Conservation (phyloP, 352 stramenopile genomes). For the Thraustochytrium sp. region DNA sequence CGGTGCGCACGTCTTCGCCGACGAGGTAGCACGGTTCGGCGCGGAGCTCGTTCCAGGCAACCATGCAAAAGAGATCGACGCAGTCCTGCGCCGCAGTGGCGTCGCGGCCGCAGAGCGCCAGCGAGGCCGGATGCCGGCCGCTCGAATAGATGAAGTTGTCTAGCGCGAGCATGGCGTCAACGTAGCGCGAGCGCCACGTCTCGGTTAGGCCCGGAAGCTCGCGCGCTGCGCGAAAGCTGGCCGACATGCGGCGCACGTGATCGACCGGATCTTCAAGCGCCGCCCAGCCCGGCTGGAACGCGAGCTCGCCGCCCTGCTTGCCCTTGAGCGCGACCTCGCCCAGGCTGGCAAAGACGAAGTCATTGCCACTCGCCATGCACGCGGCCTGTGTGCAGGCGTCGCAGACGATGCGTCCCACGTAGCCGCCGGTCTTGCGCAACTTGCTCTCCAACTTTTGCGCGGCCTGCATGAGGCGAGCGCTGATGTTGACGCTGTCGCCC, state of each 20-base stretch:
- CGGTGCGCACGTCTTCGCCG: neutral
- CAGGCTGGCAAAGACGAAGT: constrained; percentile 64
- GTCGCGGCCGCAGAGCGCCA: neutral
- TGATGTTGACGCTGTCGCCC: constrained; percentile 84
- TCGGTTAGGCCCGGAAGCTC: neutral
- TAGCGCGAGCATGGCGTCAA: neutral
- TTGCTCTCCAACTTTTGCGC: constrained; percentile 12
- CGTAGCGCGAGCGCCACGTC: neutral
- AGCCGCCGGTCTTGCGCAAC: neutral
- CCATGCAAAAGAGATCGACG: neutral
- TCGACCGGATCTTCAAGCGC: neutral
- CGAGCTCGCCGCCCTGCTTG: constrained; percentile 57
- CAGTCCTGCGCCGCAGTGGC: neutral
- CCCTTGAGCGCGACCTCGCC: constrained; percentile 81
- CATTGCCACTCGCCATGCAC: constrained; percentile 53
- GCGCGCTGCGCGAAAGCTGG: neutral
- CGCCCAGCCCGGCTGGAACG: constrained; percentile 47
- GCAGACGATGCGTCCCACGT: neutral
- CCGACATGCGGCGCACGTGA: neutral
- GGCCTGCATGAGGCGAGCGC: constrained; percentile 79
- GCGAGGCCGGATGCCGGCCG: neutral
- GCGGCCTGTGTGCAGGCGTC: constrained; percentile 64
- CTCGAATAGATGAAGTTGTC: constrained; percentile 29
- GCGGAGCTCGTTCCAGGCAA: neutral
- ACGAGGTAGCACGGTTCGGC: neutral